Conservation (phyloP, 148 eudicot species). For the Nepenthes gracilis region DNA sequence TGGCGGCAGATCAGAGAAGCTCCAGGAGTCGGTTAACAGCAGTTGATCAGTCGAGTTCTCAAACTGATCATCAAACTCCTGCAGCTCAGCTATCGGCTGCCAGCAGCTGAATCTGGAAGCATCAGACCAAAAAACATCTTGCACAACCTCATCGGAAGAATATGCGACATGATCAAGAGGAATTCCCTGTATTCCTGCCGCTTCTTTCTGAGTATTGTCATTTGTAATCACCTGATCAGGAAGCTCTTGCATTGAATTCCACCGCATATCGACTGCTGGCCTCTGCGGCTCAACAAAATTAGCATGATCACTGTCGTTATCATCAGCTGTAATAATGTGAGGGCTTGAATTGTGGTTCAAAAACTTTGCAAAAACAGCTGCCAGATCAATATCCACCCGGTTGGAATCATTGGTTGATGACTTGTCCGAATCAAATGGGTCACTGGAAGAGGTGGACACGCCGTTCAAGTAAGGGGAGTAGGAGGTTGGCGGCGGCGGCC, state of each 20-base stretch:
- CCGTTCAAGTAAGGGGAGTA: background rate
- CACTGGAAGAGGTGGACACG: background rate
- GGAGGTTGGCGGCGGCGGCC: background rate
- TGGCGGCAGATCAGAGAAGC: conserved; percentile 36
- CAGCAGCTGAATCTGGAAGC: conserved; percentile 12
- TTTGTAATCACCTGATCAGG: background rate
- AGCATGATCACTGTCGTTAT: conserved; percentile 7
- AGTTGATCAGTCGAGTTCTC: conserved; percentile 15
- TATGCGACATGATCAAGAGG: conserved; percentile 15
- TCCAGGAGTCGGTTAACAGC: conserved; percentile 35
- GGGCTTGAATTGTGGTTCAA: conserved; percentile 25
- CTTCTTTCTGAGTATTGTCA: conserved; percentile 15
- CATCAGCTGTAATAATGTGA: conserved; percentile 5
- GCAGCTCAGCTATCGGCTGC: conserved; percentile 29
- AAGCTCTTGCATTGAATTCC: conserved; percentile 8
- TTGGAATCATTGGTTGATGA: conserved; percentile 7
- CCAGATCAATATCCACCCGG: conserved; percentile 50
- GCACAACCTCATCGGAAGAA: conserved; percentile 28
- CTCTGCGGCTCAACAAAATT: conserved; percentile 5
- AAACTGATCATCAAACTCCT: conserved; percentile 40
- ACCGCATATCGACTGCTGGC: background rate
- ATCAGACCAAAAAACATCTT: conserved; percentile 43
- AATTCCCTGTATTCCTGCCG: conserved; percentile 14
- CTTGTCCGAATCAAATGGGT: conserved; percentile 8
- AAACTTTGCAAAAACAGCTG: conserved; percentile 68